Base-by-base conservation (phyloP, 257 asterid genomes). In the Jacaranda copaia region DNA sequence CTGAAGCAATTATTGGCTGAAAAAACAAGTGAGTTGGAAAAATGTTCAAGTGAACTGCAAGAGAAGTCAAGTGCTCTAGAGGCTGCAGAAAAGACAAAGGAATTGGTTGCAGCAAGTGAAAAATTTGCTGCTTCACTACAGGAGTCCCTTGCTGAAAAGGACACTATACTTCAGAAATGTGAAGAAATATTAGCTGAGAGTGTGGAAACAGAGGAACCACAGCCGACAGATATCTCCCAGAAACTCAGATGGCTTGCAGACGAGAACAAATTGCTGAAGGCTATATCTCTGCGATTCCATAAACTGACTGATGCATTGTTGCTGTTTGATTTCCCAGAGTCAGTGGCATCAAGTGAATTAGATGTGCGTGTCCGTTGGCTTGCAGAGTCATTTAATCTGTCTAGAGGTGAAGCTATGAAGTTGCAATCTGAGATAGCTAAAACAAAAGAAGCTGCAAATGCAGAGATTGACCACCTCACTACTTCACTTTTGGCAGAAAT, bases 1-100 rank as follows among this genome's bases (percentile, higher is more conserved):
- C 84, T 96, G 81, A 96, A 91, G 85, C 95, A 91, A 81, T 81
- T 84, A 49, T 79, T 96, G 83, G 86, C 92, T 80, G 98, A 96
- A 68, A 96, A 91, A 85, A 86, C 96, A 5, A 85, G 86, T 32
- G 88, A 91, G 83, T 63, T 96, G 82, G 92, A 90, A 69, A 88
- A 80, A 68, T 83, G 78, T 81, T 83, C 81, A 68, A 70, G 60
- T 77, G 94, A 88, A 75, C 84, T 90, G 81, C 92, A 90, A 83
- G 98, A 90, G 76, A 91, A 93, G 85, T 84, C 94, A 13, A 84
- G 53, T 87, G 90, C 94, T 83, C 86, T 91, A 18, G 89, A 89
- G 72, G 91, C 83, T 77, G 90, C 96, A 16, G 94, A 88, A 79
- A 79, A 78, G 81, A 85, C 82, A 56, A 88, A 81, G 71, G 93